These are phyloP conservation scores for Russula olivacea DNA, from an alignment of 768 basidiomycete species.

Conservation along the genomic window DNA sequence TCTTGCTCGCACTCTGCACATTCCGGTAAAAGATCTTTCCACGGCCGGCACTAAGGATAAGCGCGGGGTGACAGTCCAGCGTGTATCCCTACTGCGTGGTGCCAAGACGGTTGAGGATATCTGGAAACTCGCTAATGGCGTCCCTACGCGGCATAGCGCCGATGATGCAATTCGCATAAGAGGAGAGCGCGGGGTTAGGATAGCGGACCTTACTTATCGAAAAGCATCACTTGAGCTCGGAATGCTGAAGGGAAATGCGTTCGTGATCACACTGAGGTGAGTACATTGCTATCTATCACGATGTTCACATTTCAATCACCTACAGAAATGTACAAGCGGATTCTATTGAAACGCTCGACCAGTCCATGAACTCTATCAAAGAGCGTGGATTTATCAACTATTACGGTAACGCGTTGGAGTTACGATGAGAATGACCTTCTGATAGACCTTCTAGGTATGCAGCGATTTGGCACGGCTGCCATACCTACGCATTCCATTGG, in stretches of 20 bases:
- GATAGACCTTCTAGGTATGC: constrained; percentile 65
- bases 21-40: constrained; percentile 71
- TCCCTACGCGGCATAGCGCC: constrained; percentile 49
- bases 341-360: constrained; percentile 63
- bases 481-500: constrained; percentile 95
- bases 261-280: constrained; percentile 89
- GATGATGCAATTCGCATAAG: constrained; percentile 59
- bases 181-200: constrained; percentile 84
- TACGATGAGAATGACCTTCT: neutral
- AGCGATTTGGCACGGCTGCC: constrained; percentile 95
- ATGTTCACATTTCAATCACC: constrained; percentile 7
- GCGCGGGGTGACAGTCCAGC: constrained; percentile 91
- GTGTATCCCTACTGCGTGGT: constrained; percentile 75
- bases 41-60: constrained; percentile 98
- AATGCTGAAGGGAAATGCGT: constrained; percentile 94
- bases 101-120: constrained; percentile 74
- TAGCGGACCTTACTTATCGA: constrained; percentile 83
- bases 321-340: constrained; percentile 79
- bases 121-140: constrained; percentile 75
- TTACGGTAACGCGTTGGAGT: constrained; percentile 54
- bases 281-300: constrained; percentile 21
- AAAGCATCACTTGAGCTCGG: constrained; percentile 83
- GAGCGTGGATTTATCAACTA: constrained; percentile 94
- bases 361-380: constrained; percentile 72
- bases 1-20: constrained; percentile 71